Conservation (phyloP, 495 filamentous ascomycete species). For the Elasticomyces elasticus region DNA sequence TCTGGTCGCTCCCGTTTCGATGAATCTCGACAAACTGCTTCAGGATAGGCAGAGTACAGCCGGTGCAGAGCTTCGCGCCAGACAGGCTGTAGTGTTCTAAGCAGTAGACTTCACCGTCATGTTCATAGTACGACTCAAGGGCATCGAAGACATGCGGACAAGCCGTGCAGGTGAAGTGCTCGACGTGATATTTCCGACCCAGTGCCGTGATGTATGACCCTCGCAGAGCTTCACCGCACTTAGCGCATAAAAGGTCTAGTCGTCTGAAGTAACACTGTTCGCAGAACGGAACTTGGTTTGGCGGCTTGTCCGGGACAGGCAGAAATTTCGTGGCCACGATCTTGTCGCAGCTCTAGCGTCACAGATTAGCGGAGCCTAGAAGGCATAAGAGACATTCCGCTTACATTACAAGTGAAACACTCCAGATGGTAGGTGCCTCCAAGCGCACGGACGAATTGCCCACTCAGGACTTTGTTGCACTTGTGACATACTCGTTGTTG, state of each 20-base stretch:
- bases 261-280: conserved; percentile 96
- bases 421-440: conserved; percentile 92
- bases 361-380: neutral
- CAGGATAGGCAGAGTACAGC: conserved; percentile 90
- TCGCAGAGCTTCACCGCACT: conserved; percentile 85
- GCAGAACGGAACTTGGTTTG: conserved; percentile 86
- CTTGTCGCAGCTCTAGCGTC: conserved; percentile 77
- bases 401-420: conserved; percentile 93
- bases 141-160: conserved; percentile 97
- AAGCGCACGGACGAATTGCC: conserved; percentile 90
- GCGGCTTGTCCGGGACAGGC: conserved; percentile 81
- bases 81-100: conserved; percentile 98
- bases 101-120: conserved; percentile 92
- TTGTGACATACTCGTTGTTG: conserved; percentile 70
- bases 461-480: conserved; percentile 73
- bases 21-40: conserved; percentile 99
- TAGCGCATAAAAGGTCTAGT: conserved; percentile 78
- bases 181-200: conserved; percentile 96
- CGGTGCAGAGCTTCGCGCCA: conserved; percentile 91
- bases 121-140: conserved; percentile 97
- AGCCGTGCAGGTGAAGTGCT: conserved; percentile 97
- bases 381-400: conserved; percentile 25
- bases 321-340: conserved; percentile 99
- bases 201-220: conserved; percentile 98
- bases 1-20: conserved; percentile 92